Evolutionary conservation across 768 basidiomycete species (phyloP).

Genomic region (Suillus decipiens): DNA sequence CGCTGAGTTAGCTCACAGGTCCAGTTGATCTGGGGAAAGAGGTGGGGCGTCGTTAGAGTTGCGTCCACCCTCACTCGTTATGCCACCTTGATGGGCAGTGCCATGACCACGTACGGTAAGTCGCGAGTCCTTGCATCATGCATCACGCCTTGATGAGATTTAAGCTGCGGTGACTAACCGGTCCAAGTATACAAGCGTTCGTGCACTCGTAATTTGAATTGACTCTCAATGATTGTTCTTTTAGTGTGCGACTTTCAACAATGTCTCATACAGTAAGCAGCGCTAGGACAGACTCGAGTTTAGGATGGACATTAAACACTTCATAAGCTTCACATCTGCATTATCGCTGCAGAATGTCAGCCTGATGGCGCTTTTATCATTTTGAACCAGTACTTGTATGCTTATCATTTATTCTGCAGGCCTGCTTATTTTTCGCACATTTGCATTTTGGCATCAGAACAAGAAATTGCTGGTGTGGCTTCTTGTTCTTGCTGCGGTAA

Average conservation of each 20-base stretch:
- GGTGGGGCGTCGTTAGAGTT: background rate
- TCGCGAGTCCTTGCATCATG: background rate
- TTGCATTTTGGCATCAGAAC: slow-evolving; percentile 5
- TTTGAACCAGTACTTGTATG: background rate
- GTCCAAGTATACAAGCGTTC: background rate
- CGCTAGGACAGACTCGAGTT: background rate
- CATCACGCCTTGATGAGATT: background rate
- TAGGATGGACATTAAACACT: background rate
- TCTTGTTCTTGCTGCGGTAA: background rate
- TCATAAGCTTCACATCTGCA: slow-evolving; percentile 6
- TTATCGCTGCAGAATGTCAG: slow-evolving; percentile 10
- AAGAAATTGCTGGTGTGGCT: slow-evolving; percentile 2
- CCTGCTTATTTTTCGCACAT: slow-evolving; percentile 7
- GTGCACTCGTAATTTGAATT: background rate
- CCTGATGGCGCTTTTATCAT: background rate
- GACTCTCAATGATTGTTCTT: background rate
- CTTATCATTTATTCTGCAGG: background rate
- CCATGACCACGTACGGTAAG: slow-evolving; percentile 4
- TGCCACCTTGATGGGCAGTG: slow-evolving; percentile 2
- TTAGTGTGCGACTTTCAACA: background rate
- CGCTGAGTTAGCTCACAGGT: background rate
- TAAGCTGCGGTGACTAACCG: background rate
- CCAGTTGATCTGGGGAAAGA: slow-evolving; percentile 8
- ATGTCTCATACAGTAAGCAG: background rate
- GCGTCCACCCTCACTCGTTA: slow-evolving; percentile 5